These are phyloP conservation scores for Acanthamoeba royreba DNA, from an alignment of 208 protist genomes.

Conservation along the genomic window DNA sequence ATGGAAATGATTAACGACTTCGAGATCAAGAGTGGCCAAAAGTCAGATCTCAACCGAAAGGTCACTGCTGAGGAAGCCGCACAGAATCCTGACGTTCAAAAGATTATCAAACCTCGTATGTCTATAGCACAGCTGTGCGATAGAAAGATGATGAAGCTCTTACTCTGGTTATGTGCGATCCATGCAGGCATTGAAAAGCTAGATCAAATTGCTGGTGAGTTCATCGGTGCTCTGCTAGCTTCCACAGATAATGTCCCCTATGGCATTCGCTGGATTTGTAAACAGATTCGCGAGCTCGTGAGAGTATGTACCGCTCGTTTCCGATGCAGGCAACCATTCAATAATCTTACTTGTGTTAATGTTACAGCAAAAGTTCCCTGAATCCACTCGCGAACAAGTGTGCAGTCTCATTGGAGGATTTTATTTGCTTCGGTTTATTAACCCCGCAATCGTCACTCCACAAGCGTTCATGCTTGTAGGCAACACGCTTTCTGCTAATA, in stretches of 20 bases:
- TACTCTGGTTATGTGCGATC: background rate
- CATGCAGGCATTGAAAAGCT: background rate
- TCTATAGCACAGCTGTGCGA: background rate
- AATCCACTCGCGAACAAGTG: background rate
- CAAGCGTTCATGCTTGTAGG: constrained; percentile 70
- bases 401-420: constrained; percentile 53
- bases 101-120: constrained; percentile 21
- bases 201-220: constrained; percentile 3
- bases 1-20: constrained; percentile 30
- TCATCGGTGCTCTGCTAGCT: background rate
- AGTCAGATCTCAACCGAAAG: background rate
- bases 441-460: constrained; percentile 63
- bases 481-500: constrained; percentile 60
- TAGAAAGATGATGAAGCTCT: background rate
- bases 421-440: constrained; percentile 58
- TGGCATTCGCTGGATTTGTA: constrained; percentile 62
- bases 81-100: background rate
- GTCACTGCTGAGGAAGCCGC: constrained; percentile 44
- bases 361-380: constrained; percentile 48
- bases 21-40: constrained; percentile 7
- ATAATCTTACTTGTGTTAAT: background rate
- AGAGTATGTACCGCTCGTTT: background rate
- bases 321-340: background rate
- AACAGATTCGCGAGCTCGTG: constrained; percentile 43
- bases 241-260: constrained; percentile 51